Percentiles rank a stretch among this genome's conserved stretches.
Evolutionary conservation across 306 rosid genomes (phyloP).

Genomic region (Delonix regia): DNA sequence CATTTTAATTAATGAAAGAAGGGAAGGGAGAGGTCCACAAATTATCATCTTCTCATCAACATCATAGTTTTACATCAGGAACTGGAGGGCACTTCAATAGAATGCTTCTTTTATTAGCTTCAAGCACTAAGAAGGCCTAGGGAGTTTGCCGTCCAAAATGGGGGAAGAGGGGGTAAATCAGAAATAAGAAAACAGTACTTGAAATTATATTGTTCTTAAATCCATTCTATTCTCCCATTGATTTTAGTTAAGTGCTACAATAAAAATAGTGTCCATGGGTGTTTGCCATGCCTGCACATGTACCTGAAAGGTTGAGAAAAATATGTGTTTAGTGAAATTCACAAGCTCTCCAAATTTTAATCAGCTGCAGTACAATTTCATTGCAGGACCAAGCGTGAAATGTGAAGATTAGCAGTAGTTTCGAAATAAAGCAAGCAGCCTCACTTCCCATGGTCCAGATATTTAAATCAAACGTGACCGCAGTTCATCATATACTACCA

Average conservation of each 20-base stretch:
- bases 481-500: conserved; percentile 28
- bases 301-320: conserved; percentile 37
- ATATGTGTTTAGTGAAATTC: conserved; percentile 29
- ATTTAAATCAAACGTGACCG: conserved; percentile 28
- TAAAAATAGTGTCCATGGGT: conserved; percentile 31
- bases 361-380: conserved; percentile 21
- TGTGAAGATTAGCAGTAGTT: conserved; percentile 30
- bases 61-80: neutral
- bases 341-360: conserved; percentile 31
- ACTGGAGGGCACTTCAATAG: conserved; percentile 11
- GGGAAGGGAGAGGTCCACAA: conserved; percentile 12
- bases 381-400: conserved; percentile 29
- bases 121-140: neutral
- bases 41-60: conserved; percentile 2
- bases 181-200: neutral
- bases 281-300: conserved; percentile 33
- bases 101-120: neutral
- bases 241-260: conserved; percentile 25
- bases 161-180: neutral
- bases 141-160: neutral
- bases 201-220: conserved; percentile 19
- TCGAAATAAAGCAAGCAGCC: conserved; percentile 35
- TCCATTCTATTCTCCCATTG: conserved; percentile 16
- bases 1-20: neutral
- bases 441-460: conserved; percentile 33